Percentiles rank a stretch among this genome's conserved stretches.
Evolutionary conservation across 768 basidiomycete species (phyloP).

Genomic region (Suillus luteus): DNA sequence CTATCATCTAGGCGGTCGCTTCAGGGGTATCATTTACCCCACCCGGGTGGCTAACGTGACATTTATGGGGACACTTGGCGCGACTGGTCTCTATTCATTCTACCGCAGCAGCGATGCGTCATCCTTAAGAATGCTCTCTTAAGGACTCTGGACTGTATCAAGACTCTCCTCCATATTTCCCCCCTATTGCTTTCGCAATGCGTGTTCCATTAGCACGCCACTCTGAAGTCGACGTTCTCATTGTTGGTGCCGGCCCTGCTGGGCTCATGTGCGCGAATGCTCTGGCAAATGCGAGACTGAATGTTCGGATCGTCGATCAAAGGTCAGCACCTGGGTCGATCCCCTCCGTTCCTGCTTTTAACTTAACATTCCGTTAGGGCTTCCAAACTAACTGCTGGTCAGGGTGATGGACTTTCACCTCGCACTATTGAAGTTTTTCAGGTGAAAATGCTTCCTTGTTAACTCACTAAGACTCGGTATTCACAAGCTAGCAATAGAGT

Average conservation of each 20-base stretch:
- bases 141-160: conserved; percentile 6
- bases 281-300: conserved; percentile 39
- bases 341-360: neutral
- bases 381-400: conserved; percentile 21
- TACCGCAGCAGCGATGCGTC: neutral
- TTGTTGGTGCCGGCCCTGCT: conserved; percentile 46
- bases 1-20: no score
- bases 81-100: neutral
- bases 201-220: conserved; percentile 9
- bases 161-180: neutral
- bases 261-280: conserved; percentile 46
- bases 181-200: conserved; percentile 1
- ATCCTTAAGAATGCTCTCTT: neutral
- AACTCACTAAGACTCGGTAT: neutral
- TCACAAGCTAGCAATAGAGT: conserved; percentile 45
- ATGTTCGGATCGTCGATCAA: conserved; percentile 41
- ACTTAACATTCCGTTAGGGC: conserved; percentile 17
- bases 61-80: no score
- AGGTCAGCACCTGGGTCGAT: conserved; percentile 24
- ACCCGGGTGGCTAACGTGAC: no score
- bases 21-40: no score
- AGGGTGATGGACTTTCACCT: conserved; percentile 31
- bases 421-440: conserved; percentile 46
- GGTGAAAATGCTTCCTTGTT: conserved; percentile 23
- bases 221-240: conserved; percentile 41